These are phyloP conservation scores for Corymbia maculata DNA, from an alignment of 345 rosid genomes.

Conservation along the genomic window DNA sequence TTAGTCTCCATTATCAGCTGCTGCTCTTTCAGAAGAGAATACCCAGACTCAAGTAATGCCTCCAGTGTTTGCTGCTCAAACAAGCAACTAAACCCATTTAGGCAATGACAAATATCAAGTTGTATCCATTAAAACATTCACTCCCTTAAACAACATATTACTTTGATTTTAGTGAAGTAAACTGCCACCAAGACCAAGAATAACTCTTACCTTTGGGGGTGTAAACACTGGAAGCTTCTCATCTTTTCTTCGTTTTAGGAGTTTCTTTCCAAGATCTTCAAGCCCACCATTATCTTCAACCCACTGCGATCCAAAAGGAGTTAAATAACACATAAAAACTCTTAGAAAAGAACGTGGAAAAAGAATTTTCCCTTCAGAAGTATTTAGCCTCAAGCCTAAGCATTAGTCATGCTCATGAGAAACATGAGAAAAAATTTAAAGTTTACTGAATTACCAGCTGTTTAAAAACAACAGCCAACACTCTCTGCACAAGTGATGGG, in stretches of 20 bases:
- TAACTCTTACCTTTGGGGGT: constrained; percentile 58
- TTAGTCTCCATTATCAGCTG: constrained; percentile 64
- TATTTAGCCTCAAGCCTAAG: background rate
- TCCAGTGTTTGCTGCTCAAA: constrained; percentile 80
- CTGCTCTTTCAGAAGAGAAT: constrained; percentile 71
- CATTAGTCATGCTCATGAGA: background rate
- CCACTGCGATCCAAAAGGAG: constrained; percentile 41
- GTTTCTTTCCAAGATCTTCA: constrained; percentile 54
- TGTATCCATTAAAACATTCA: background rate
- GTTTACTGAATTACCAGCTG: background rate
- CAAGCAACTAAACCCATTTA: background rate
- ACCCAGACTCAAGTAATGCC: constrained; percentile 83
- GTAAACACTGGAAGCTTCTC: constrained; percentile 56
- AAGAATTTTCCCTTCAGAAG: background rate
- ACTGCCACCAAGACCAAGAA: background rate
- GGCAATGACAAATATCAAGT: background rate
- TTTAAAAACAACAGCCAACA: background rate
- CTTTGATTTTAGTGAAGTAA: background rate
- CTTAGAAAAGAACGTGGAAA: background rate
- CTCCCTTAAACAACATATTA: background rate
- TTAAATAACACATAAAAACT: background rate
- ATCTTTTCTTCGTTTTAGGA: constrained; percentile 44
- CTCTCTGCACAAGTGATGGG: background rate
- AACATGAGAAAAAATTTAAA: background rate
- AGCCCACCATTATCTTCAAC: constrained; percentile 78